Evolutionary conservation across 495 filamentous ascomycete species (phyloP).

Genomic region (Penicillium coffeae): DNA sequence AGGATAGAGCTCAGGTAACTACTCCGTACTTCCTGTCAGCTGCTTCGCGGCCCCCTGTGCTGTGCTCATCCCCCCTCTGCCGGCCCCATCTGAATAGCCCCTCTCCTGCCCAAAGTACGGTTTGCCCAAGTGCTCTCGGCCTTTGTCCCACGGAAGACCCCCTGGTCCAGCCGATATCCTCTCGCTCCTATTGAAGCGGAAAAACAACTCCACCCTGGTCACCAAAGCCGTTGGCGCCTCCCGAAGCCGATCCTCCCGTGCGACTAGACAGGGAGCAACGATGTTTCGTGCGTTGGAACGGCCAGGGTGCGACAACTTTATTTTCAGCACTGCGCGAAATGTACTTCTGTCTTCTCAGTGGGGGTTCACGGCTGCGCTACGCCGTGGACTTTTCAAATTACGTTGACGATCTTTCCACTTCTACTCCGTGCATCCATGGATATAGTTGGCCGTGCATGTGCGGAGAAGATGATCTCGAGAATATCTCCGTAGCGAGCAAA

Average conservation of each 20-base stretch:
- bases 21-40: no score
- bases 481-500: no score
- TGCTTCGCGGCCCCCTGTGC: no score
- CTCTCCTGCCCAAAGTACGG: neutral
- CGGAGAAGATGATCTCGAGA: no score
- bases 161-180: neutral
- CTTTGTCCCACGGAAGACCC: neutral
- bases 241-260: slow-evolving; percentile 18
- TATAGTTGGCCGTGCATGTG: no score
- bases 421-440: no score
- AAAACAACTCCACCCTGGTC: neutral
- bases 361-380: no score
- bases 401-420: no score
- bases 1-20: no score
- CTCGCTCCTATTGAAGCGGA: neutral
- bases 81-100: neutral
- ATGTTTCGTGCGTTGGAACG: slow-evolving; percentile 14
- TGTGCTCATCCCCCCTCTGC: no score
- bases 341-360: no score
- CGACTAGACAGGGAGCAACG: slow-evolving; percentile 18
- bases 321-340: neutral
- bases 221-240: slow-evolving; percentile 20
- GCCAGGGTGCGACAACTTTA: slow-evolving; percentile 29
- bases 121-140: neutral
- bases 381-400: no score